Base-by-base conservation (phyloP, 805 yeast species). In the Hanseniaspora lindneri region DNA sequence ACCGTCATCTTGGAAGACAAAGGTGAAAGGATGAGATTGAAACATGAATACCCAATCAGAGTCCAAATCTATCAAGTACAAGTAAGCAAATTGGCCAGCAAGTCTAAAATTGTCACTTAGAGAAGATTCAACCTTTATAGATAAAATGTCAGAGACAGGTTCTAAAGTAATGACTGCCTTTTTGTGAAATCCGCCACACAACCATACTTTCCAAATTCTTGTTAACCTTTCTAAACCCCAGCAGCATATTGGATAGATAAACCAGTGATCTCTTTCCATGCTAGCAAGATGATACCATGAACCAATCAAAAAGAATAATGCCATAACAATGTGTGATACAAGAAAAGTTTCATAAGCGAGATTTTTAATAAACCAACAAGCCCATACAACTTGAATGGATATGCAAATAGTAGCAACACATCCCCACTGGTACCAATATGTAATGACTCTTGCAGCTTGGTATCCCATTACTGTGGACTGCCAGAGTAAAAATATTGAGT, bases 151-250 rank as follows among this genome's bases (percentile, higher is more conserved):
- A 11, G 41, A 52, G 39, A 20, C 13, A 9, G 42, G 48, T 19
- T 43, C 33, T 3, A 49, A 6, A 3, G 14, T 32, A 11, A 61
- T 57, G 40, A 66, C 66, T 14, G 80, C 82, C 13, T 66, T 59
- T 21, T 77, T 73, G 21, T 72, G 59, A n/a, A 46, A 2, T 24
- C 73, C 75, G 6, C 95, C 95, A 53, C 80, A 79, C 28, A 65
- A 57, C 13, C 72, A 47, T 1, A 84, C 61, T 48, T 85, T 71
- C 1, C 70, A 64, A 10, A 79, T 51, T 53, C 95, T 71, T 13
- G 74, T 56, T 0, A 76, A 52, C 49, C 88, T 67, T 58, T 86
- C 94, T 54, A 76, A 69, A 1, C 67, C 71, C 95, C 95, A 86
- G 8, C 85, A 67, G 0, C 76, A 79, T 51, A 76, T 70, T 8